Percentiles rank a stretch among this genome's conserved stretches.
phyloP scores from a whole-genome alignment of 768 basidiomycete genomes.

The Filobasidium floriforme region DNA sequence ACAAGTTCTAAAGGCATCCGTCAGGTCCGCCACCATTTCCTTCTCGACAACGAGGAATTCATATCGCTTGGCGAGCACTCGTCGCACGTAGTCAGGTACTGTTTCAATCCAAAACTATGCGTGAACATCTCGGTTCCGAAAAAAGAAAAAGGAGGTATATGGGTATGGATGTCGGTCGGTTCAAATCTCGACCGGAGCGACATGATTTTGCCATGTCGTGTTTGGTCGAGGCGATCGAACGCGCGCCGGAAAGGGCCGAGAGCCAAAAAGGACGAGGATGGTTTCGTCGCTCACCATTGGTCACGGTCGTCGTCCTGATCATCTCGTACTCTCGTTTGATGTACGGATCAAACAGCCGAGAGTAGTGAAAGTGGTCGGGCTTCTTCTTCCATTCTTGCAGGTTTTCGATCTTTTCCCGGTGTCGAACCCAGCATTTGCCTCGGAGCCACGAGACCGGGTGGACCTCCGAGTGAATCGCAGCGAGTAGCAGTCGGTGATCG shows the following conservation, averaged over 20 bases:
- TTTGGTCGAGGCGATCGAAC: not conserved
- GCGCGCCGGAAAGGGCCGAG: not conserved
- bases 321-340: conserved; percentile 98
- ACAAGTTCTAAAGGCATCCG: conserved; percentile 75
- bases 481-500: conserved; percentile 84
- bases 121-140: not conserved
- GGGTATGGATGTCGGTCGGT: not conserved
- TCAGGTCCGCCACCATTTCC: conserved; percentile 82
- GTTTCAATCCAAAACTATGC: conserved; percentile 9
- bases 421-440: conserved; percentile 84
- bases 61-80: conserved; percentile 69
- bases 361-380: conserved; percentile 93
- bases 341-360: conserved; percentile 90
- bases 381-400: conserved; percentile 87
- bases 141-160: not conserved
- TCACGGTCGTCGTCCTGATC: conserved; percentile 72
- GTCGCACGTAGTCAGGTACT: conserved; percentile 77
- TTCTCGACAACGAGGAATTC: conserved; percentile 94
- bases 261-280: not conserved
- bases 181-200: not conserved
- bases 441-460: conserved; percentile 91
- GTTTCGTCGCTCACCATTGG: conserved; percentile 66
- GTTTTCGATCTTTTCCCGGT: conserved; percentile 91
- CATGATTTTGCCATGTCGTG: not conserved
- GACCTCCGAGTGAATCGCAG: conserved; percentile 92